A percentile compares a stretch with the other conserved stretches of the same genome.
These are phyloP conservation scores for Ormosia semicastrata DNA, from an alignment of 306 rosid species.

Conservation along the genomic window DNA sequence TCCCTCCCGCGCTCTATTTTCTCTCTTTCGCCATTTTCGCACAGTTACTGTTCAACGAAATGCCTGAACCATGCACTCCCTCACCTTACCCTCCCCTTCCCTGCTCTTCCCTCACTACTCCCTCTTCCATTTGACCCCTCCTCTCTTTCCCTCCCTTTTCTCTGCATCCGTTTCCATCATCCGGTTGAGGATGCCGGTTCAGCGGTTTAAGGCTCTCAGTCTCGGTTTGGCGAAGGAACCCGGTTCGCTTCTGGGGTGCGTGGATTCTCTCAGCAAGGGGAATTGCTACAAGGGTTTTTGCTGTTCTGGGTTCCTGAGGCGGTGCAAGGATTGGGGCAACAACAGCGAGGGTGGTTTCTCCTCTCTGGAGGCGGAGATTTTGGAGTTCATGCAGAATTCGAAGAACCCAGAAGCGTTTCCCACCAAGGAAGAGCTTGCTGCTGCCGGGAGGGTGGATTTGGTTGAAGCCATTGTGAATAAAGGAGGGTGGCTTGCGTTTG, in stretches of 20 bases:
- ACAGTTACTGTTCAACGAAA: constrained; percentile 67
- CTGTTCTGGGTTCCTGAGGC: constrained; percentile 47
- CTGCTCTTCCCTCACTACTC: constrained; percentile 15
- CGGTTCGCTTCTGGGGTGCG: constrained; percentile 14
- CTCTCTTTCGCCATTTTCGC: neutral
- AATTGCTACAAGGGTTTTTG: constrained; percentile 22
- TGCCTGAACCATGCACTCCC: constrained; percentile 82
- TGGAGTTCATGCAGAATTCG: constrained; percentile 83
- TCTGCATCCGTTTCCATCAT: too few species aligned
- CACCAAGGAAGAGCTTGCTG: constrained; percentile 63
- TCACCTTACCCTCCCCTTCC: constrained; percentile 21
- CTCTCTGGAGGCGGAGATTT: constrained; percentile 63
- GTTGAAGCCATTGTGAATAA: constrained; percentile 55
- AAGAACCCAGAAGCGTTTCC: constrained; percentile 68
- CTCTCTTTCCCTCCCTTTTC: constrained; percentile 13
- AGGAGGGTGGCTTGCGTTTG: constrained; percentile 93
- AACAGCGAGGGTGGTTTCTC: constrained; percentile 51
- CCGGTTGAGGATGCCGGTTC: neutral
- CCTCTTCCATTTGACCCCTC: constrained; percentile 3
- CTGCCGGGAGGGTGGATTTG: constrained; percentile 80
- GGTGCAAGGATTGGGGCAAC: constrained; percentile 48
- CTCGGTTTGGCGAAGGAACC: neutral
- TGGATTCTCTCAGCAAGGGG: neutral
- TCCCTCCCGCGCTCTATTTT: neutral
- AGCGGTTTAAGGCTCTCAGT: neutral